phyloP scores from a whole-genome alignment of 164 flowering plant species.

The Vitis amurensis region DNA sequence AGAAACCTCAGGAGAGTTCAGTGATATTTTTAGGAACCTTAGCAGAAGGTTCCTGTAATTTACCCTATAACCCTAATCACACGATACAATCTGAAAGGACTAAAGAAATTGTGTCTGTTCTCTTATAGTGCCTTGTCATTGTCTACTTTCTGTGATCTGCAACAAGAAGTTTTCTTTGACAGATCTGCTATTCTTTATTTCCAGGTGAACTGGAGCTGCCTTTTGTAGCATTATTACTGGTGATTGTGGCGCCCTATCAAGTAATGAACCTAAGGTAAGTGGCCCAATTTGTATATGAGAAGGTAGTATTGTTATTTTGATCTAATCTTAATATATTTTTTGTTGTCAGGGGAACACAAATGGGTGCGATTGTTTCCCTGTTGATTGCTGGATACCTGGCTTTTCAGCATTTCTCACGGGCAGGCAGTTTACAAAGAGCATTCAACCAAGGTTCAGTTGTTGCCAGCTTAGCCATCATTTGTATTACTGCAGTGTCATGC shows the following conservation, averaged over 20 bases:
- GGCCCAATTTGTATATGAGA: neutral
- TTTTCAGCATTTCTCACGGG: conserved; percentile 73
- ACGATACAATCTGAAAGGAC: too few species aligned
- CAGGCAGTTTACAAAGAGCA: conserved; percentile 61
- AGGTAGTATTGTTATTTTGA: neutral
- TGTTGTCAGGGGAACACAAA: conserved; percentile 65
- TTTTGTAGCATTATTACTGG: conserved; percentile 58
- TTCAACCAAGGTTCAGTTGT: conserved; percentile 74
- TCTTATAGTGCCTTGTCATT: too few species aligned
- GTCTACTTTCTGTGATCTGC: conserved; percentile 1
- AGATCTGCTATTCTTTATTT: conserved; percentile 10
- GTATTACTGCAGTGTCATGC: conserved; percentile 47
- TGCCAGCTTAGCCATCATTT: conserved; percentile 63
- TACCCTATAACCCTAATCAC: too few species aligned
- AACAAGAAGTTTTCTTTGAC: neutral
- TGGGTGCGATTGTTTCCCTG: conserved; percentile 59
- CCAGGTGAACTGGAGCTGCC: conserved; percentile 85
- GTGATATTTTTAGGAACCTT: too few species aligned
- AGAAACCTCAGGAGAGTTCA: too few species aligned
- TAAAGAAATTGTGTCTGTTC: too few species aligned
- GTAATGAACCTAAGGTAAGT: conserved; percentile 55
- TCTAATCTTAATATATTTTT: neutral
- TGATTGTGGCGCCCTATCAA: conserved; percentile 69
- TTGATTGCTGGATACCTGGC: conserved; percentile 68
- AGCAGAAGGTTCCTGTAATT: too few species aligned